Base-by-base conservation (phyloP, 2,329 filamentous ascomycete genomes). In the Cladorrhinum sp. region DNA sequence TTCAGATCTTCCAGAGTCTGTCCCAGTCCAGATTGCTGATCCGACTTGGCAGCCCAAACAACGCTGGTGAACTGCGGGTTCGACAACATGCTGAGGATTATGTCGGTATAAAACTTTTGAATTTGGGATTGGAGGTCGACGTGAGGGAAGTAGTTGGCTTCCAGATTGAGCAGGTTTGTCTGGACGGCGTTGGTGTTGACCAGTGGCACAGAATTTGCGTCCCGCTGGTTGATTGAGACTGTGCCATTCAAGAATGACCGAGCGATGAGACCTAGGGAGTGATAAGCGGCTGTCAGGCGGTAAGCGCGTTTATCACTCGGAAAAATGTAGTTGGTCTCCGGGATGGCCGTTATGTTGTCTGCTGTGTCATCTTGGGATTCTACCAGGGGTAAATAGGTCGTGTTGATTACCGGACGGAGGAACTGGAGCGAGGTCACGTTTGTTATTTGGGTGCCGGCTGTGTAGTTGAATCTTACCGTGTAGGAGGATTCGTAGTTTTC, bases 111-210 rank as follows among this genome's bases (percentile, higher is more conserved):
- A 25, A 76, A 67, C 7, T 58, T 64, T 59, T 74, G 70, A 13
- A 77, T 61, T 9, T 65, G 60, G 0, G 57, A 18, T 23, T 58
- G 53, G 1, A 77, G 61, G 36, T 74, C 61, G 0, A 66, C 23
- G 24, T 63, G 64, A 0, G 73, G 67, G 50, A 75, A 71, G 56
- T 68, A 74, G 41, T 74, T 72, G n/a, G 65, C 71, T 10, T 58
- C 41, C 18, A 61, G 69, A 60, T 76, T 70, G 8, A 80, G 68
- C 1, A 81, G 68, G 24, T 75, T 74, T 3, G 78, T 80, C 62
- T 77, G 76, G 12, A 78, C 71, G 20, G 77, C 73, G 13, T 74
- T 68, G 0, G 75, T 74, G 61, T 70, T 71, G 41, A 66, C 71
- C 27, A 75, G 69, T 8, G 70, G 69, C 1, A 56, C 53, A 2